These are phyloP conservation scores for Scheffersomyces lignicola DNA, from an alignment of 1,139 yeast species.

Conservation along the genomic window DNA sequence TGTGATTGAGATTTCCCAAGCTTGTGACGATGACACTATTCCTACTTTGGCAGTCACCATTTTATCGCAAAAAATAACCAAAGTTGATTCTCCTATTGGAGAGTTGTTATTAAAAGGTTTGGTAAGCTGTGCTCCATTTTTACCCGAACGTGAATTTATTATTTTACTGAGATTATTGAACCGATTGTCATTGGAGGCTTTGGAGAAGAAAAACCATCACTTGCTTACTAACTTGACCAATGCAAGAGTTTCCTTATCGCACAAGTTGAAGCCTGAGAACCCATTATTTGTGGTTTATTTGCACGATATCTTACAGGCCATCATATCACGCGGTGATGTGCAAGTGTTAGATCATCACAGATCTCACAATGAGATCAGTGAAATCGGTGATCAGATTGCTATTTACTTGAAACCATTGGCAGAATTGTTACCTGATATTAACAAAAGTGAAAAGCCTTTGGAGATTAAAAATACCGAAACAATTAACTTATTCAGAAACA, in stretches of 20 bases:
- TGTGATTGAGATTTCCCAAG: constrained; percentile 66
- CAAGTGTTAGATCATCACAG: constrained; percentile 79
- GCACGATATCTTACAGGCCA: constrained; percentile 62
- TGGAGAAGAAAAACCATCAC: constrained; percentile 29
- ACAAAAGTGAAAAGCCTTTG: constrained; percentile 37
- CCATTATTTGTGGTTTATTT: constrained; percentile 61
- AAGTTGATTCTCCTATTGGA: constrained; percentile 38
- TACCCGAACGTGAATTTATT: constrained; percentile 60
- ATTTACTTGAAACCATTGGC: constrained; percentile 74
- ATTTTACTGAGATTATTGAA: constrained; percentile 53
- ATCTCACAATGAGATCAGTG: constrained; percentile 74
- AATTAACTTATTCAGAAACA: constrained; percentile 69
- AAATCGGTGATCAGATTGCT: constrained; percentile 75
- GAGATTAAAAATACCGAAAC: constrained; percentile 45
- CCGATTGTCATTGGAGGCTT: constrained; percentile 34
- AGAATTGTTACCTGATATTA: constrained; percentile 61
- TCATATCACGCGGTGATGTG: constrained; percentile 80
- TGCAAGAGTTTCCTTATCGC: constrained; percentile 56
- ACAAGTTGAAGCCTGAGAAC: constrained; percentile 35
- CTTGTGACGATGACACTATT: constrained; percentile 72
- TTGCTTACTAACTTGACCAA: constrained; percentile 39
- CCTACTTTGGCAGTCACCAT: constrained; percentile 82
- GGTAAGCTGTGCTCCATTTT: constrained; percentile 55
- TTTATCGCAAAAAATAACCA: constrained; percentile 73
- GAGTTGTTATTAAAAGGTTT: constrained; percentile 54